Evolutionary conservation across 192 early-diverging fungal genomes (phyloP).

Genomic region (Rhizoclosmatium sp.): DNA sequence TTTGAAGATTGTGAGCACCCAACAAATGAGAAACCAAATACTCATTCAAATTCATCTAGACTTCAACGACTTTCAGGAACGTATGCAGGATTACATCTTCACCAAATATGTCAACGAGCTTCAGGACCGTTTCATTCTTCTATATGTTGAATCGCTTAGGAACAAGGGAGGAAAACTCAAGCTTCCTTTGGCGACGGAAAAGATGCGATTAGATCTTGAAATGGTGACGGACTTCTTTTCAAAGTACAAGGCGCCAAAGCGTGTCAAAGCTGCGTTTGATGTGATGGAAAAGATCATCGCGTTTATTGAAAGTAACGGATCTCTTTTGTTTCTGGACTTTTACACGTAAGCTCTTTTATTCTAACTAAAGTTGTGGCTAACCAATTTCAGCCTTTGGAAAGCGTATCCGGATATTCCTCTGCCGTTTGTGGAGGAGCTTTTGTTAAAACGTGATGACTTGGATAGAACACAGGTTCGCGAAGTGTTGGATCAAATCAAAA

Average conservation of each 20-base stretch:
- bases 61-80: slow-evolving; percentile 82
- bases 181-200: slow-evolving; percentile 70
- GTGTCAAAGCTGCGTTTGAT: slow-evolving; percentile 83
- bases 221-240: slow-evolving; percentile 79
- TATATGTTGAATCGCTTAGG: slow-evolving; percentile 85
- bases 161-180: slow-evolving; percentile 81
- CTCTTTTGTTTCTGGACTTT: slow-evolving; percentile 90
- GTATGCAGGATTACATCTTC: slow-evolving; percentile 91
- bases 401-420: slow-evolving; percentile 91
- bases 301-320: slow-evolving; percentile 81
- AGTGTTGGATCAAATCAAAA: slow-evolving; percentile 82
- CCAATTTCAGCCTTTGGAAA: slow-evolving; percentile 66
- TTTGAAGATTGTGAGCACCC: slow-evolving; percentile 78
- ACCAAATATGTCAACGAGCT: slow-evolving; percentile 86
- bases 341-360: slow-evolving; percentile 53
- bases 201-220: slow-evolving; percentile 79
- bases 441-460: slow-evolving; percentile 89
- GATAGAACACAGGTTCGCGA: slow-evolving; percentile 84
- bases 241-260: slow-evolving; percentile 71
- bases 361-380: no score
- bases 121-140: slow-evolving; percentile 82
- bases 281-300: slow-evolving; percentile 81
- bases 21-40: background rate
- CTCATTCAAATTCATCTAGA: slow-evolving; percentile 43
- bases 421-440: slow-evolving; percentile 90